Base-by-base conservation (phyloP, 768 basidiomycete species). In the Vararia minispora region DNA sequence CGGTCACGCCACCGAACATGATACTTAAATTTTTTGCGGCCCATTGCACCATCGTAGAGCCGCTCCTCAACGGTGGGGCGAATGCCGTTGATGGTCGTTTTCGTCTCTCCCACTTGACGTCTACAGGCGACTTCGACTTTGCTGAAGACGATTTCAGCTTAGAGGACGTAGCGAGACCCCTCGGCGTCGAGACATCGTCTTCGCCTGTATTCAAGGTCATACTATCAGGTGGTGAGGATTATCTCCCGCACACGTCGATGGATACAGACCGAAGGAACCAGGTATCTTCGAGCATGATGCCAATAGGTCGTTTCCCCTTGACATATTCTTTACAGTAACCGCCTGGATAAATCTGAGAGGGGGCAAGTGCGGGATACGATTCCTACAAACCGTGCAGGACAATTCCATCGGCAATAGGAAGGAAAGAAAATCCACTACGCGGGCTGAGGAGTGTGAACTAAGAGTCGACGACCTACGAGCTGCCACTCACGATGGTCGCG, bases 301-400 rank as follows among this genome's bases (percentile, higher is more conserved):
- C 90, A 10, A 87, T 62, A 0, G 84, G 79, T 1, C 84, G 75
- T 52, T 88, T 87, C 2, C 88, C 87, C 52, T 91, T 90, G 16
- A 59, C 52, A 49, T 91, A 92, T 58, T 88, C 83, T 55, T 95
- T 92, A 53, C 81, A 87, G 54, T 94, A 94, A 0, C 91, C 91
- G 9, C 87, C 83, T 86, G 35, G 16, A 12, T 5, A 11, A 13
- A 34, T 5, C 20, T 31, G n/a, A 29, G 28, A 9, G 8, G 11
- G 10, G 26, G 5, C 17, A 11, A 28, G 10, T 28, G 17, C 14
- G 14, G 28, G n/a, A 24, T 2, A n/a, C 11, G 12, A 32, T 16
- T 17, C 1, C 11, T 7, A 45, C 60, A 17, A 39, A 77, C 87
- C 90, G 48, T 89, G 77, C 4, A 95, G 53, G 6, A 92, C 50